These are phyloP conservation scores for Andalucia godoyi DNA, from an alignment of 78 protist species.

Conservation along the genomic window DNA sequence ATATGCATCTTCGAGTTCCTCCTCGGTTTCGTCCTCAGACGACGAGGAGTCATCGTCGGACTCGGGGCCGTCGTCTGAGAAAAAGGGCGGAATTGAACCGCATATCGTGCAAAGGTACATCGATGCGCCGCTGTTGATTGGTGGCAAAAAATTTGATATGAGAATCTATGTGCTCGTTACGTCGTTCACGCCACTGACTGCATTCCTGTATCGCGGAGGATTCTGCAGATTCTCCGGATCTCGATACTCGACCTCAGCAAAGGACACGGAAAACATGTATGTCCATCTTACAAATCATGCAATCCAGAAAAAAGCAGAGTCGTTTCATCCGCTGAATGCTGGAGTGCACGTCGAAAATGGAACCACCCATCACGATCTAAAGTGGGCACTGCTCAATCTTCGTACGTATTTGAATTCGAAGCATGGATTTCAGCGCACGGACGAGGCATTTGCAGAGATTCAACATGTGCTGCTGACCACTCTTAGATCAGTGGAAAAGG, in stretches of 20 bases:
- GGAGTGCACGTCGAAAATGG: not conserved
- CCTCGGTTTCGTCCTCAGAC: no score
- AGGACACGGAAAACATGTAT: not conserved
- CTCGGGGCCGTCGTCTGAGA: no score
- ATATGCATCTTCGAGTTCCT: no score
- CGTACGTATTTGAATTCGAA: no score
- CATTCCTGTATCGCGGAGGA: constrained; percentile 12
- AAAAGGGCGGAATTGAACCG: no score
- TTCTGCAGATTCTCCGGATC: constrained; percentile 13
- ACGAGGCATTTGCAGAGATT: not conserved
- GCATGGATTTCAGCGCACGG: not conserved
- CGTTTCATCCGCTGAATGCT: not conserved
- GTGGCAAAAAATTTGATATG: constrained; percentile 28
- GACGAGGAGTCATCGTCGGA: no score
- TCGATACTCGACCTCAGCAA: not conserved
- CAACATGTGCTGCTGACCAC: not conserved
- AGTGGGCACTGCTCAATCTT: no score
- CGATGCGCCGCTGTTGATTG: constrained; percentile 8
- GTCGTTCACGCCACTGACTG: constrained; percentile 17
- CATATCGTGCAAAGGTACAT: constrained; percentile 22
- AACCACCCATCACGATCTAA: not conserved
- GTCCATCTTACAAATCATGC: constrained; percentile 26
- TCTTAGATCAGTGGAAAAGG: not conserved
- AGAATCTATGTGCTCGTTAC: constrained; percentile 29
- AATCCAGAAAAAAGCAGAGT: not conserved